Base-by-base conservation (phyloP, 1,284 basidiomycete species). In the Ustilago trichophora region DNA sequence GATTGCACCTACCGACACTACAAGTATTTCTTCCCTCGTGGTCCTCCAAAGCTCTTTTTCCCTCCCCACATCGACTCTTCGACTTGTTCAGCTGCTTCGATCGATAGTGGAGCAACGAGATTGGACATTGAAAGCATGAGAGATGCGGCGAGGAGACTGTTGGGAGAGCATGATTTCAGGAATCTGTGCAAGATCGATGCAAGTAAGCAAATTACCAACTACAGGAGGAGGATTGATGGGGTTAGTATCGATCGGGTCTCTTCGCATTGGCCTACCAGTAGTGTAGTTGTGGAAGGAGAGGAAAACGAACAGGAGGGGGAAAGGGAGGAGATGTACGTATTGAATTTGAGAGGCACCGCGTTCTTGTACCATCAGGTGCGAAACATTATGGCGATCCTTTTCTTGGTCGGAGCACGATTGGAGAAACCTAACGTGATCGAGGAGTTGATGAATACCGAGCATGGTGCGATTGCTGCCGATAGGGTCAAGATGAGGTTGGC, bases 361-460 rank as follows among this genome's bases (percentile, higher is more conserved):
- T 97, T 97, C 81, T 84, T 98, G 35, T 98, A 96, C 83, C 93
- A 99, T 82, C 95, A 98, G 85, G 96, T 98, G 11, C 87, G 95
- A 35, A 92, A 97, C 80, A 97, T 98, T 82, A 91, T 98, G 87
- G 91, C 92, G 2, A 82, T 96, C 41, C 85, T 98, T 13, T 91
- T 98, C 82, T 87, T 97, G 48, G 87, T 98, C 45, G 95, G 95
- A 5, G 83, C 90, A 0, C 86, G 89, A 0, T 85, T 94, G 33
- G 96, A 99, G 80, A 76, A 83, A 1, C 90, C 92, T 0, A 84
- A 84, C 4, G 83, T 96, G 50, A 84, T 98, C 16, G 85, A 87
- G 15, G 85, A 89, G 11, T 84, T 98, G 18, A 85, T 97, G 77
- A 91, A 97, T 77, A 87, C 87, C 18, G 72, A 85, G 1, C 52